Base-by-base conservation (phyloP, 1,284 basidiomycete species). In the Wallemia mellicola region DNA sequence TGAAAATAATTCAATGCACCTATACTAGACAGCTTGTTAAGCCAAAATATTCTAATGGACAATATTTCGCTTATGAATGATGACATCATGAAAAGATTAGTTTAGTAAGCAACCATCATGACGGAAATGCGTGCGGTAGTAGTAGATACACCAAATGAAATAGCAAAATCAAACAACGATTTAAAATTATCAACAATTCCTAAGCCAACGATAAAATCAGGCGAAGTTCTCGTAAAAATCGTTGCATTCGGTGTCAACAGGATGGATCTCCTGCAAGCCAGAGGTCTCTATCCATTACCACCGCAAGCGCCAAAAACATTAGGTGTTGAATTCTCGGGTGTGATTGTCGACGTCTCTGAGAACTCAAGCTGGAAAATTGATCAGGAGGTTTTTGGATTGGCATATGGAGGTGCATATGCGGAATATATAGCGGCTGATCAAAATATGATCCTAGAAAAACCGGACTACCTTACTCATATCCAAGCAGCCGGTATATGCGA, bases 291-390 rank as follows among this genome's bases (percentile, higher is more conserved):
- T 67, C 81, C 86, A 1, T 68, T 79, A 1, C 91, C 89, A 9
- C 76, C 82, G 17, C 84, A 82, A 58, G 77, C 80, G 17, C 81
- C 82, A 19, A 70, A 74, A 58, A 71, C 70, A 7, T 75, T 95
- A 26, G 89, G 92, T 7, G 86, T 95, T 60, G 91, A 95, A 70
- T 95, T 94, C 69, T 79, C 85, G 22, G 87, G 88, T 1, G 70
- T 69, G 1, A 75, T 92, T 61, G 73, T 74, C 32, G 74, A 79
- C 15, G 83, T 80, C 1, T 68, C 74, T 24, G 73, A 71, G 25
- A 76, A 76, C 25, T 68, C 71, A 7, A 70, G 72, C 56, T 87
- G 79, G 79, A 76, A 80, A 66, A 69, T 76, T 22, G 83, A 82
- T 9, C 85, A 94, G 63, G 82, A 86, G 68, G 91, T 95, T 1